Base-by-base conservation (phyloP, 805 yeast species). In the Saturnispora diversa region DNA sequence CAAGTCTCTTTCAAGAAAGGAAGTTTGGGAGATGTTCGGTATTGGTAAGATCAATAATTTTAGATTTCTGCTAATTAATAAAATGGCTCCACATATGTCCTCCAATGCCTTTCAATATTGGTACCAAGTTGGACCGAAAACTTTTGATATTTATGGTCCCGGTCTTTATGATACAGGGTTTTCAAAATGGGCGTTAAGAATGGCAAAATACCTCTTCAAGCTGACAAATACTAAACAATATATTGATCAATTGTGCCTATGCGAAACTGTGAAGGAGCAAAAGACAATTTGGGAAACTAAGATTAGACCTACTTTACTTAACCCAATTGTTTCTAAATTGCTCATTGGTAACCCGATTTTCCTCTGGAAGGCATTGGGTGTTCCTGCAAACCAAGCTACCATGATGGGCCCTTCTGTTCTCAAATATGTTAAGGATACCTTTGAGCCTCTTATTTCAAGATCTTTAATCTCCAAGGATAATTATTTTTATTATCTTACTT, bases 351-450 rank as follows among this genome's bases (percentile, higher is more conserved):
- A 84, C 58, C 88, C 90, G 16, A 58, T 83, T n/a, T 84, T 84
- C 57, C 66, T 84, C 43, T 84, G 94, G 94, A 83, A 81, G 56
- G 94, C 94, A 0, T 67, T 84, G 19, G 94, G 94, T n/a, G 94
- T 84, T 35, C 94, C 94, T 5, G 75, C 79, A 6, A 84, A 84
- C 55, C 94, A 84, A 63, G 87, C 92, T 5, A 66, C 75, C 22
- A 73, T 84, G 80, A 83, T 84, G 75, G 85, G 82, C 19, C 65
- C 73, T 13, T 77, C 87, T 0, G 78, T 82, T 31, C 61, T 80
- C 50, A 72, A 79, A 44, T 84, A 84, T 55, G 77, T 84, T 34
- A 66, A 77, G 39, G 86, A 84, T 55, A 84, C 94, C 5, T 66
- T 84, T 49, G 90, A 84, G 53, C 94, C 94, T 20, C 63, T 84